Percentiles rank a stretch among this genome's conserved stretches.
Evolutionary conservation across 805 yeast genomes (phyloP).

Genomic region (Candida quercuum): DNA sequence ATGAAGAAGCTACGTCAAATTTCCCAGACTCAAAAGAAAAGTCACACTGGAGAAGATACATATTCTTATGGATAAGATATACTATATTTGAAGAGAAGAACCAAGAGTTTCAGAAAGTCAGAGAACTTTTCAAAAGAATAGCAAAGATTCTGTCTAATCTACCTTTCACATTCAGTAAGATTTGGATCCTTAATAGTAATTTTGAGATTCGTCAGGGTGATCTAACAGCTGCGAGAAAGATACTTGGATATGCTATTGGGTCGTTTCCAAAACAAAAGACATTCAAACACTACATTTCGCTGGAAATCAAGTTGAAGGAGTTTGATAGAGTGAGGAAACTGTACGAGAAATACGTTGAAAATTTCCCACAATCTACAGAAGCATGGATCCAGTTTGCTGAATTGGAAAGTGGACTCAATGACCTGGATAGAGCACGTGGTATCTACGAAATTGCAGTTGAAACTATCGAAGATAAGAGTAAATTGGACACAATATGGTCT

Average conservation of each 20-base stretch:
- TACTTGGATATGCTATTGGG: slow-evolving; percentile 72
- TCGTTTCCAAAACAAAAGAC: slow-evolving; percentile 53
- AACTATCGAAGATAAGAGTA: slow-evolving; percentile 11
- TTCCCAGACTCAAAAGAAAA: slow-evolving; percentile 33
- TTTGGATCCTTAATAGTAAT: slow-evolving; percentile 69
- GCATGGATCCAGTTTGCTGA: slow-evolving; percentile 63
- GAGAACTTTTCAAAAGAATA: slow-evolving; percentile 46
- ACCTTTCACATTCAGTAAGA: slow-evolving; percentile 59
- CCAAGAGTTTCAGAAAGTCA: slow-evolving; percentile 39
- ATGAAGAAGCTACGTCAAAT: slow-evolving; percentile 38
- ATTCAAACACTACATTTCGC: slow-evolving; percentile 55
- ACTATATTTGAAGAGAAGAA: slow-evolving; percentile 56
- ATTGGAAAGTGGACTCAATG: slow-evolving; percentile 65
- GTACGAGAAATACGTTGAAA: slow-evolving; percentile 60
- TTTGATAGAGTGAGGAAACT: slow-evolving; percentile 75
- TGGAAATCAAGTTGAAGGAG: slow-evolving; percentile 68
- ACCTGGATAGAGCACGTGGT: slow-evolving; percentile 59
- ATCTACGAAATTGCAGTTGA: slow-evolving; percentile 50
- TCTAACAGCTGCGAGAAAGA: slow-evolving; percentile 52
- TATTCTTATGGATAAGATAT: slow-evolving; percentile 65
- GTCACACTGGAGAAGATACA: slow-evolving; percentile 60
- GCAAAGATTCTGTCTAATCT: slow-evolving; percentile 46
- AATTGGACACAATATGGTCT: slow-evolving; percentile 24
- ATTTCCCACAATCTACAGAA: slow-evolving; percentile 32
- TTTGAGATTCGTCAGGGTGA: slow-evolving; percentile 65